These are phyloP conservation scores for Paecilomyces sp. DNA, from an alignment of 2,329 filamentous ascomycete genomes.

Conservation along the genomic window DNA sequence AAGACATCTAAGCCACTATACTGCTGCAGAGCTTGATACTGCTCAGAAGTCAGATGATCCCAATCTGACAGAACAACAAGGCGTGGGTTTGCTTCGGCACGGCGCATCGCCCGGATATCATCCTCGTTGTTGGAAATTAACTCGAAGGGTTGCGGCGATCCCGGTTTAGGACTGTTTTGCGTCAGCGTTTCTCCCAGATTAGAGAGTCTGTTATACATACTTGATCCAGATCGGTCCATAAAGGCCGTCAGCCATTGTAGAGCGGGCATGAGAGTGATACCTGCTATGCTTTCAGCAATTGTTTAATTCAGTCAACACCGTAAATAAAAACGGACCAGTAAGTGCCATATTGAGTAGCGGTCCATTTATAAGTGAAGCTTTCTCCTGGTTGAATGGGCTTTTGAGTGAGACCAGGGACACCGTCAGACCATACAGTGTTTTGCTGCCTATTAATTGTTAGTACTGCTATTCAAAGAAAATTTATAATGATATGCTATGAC, in stretches of 20 bases:
- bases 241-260: constrained; percentile 53
- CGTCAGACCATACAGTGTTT: constrained; percentile 52
- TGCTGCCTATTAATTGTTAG: constrained; percentile 26
- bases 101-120: constrained; percentile 38
- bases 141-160: constrained; percentile 41
- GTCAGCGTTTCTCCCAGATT: constrained; percentile 29
- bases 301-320: not conserved
- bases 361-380: constrained; percentile 47
- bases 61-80: constrained; percentile 51
- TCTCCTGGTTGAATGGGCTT: constrained; percentile 43
- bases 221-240: constrained; percentile 41
- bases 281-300: constrained; percentile 3
- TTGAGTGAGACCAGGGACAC: constrained; percentile 51
- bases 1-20: constrained; percentile 15
- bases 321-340: constrained; percentile 39
- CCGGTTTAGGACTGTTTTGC: constrained; percentile 22
- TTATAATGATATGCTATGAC: not conserved
- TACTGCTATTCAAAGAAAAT: too few species aligned
- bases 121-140: constrained; percentile 38
- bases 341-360: constrained; percentile 48
- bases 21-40: constrained; percentile 29
- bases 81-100: constrained; percentile 41
- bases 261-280: constrained; percentile 47
- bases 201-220: constrained; percentile 5
- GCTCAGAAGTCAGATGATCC: constrained; percentile 46